Conservation (phyloP, 176 grass and related monocot genomes). For the Hordeum marinum region DNA sequence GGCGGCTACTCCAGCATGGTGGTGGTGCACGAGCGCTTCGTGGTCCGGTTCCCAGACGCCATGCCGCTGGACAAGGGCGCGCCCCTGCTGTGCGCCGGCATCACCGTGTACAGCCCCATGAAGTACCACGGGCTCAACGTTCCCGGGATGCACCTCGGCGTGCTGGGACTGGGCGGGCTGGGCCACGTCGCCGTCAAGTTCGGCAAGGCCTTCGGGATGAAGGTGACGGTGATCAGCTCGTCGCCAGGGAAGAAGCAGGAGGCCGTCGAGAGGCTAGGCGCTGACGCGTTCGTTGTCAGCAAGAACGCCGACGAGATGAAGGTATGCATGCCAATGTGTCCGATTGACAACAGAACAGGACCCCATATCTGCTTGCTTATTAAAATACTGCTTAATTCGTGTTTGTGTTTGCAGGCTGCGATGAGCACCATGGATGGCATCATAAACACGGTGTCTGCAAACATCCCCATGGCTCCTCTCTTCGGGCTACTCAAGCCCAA, state of each 20-base stretch:
- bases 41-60: constrained; percentile 48
- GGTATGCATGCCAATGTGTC: not conserved
- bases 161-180: constrained; percentile 57
- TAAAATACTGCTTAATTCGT: too few species aligned
- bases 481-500: too few species aligned
- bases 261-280: constrained; percentile 46
- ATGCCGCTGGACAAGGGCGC: constrained; percentile 60
- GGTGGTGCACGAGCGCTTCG: constrained; percentile 55
- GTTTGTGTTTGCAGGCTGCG: too few species aligned
- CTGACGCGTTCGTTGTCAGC: constrained; percentile 54
- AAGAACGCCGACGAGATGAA: constrained; percentile 40
- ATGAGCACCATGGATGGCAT: too few species aligned
- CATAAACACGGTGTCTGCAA: too few species aligned
- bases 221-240: constrained; percentile 73
- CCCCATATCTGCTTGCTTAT: too few species aligned
- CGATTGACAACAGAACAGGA: too few species aligned
- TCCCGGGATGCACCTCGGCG: constrained; percentile 49
- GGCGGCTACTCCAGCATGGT: constrained; percentile 63
- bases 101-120: constrained; percentile 71
- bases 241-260: constrained; percentile 48
- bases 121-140: constrained; percentile 43
- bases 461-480: too few species aligned
- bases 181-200: constrained; percentile 79
- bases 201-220: constrained; percentile 64
- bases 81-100: constrained; percentile 67